Evolutionary conservation across 768 basidiomycete species (phyloP), one percentile per base, ranked within the genome.

Genomic region (Tylopilus intermedius): DNA sequence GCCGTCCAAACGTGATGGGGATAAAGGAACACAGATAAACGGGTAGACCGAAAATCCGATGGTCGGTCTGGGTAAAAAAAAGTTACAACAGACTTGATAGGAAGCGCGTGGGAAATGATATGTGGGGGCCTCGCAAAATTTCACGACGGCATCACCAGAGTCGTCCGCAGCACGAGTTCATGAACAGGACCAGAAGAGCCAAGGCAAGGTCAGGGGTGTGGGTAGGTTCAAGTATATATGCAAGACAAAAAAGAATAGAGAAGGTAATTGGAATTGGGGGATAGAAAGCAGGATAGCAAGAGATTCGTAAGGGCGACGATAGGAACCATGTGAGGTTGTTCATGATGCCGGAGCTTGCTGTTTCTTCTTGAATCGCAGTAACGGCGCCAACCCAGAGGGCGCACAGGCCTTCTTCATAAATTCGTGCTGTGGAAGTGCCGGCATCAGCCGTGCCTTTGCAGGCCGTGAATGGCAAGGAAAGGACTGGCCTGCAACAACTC

Each of bases 351-450:
- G 58, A 51, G 51, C 15, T 45, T 72, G 67, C 62, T 83, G 81
- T 67, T 86, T 88, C 45, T 74, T 84, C 74, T 78, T 86, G 78
- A 89, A 90, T 48, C 88, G 79, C 51, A 98, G 70, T 49, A 98
- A 72, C 1, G 93, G 89, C 1, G 94, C 93, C 45, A 98, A 80
- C 1, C 90, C 87, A 0, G 84, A 80, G 1, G 87, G 69, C 0
- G 84, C 78, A 67, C 95, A 97, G 1, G 94, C 82, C 73, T 93
- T 92, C 74, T 80, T 81, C 73, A 98, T 69, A 73, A 98, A 98
- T 8, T 95, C 94, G 67, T 98, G 94, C 94, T 98, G 58, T 39
- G n/a, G 6, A 8, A 29, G 35, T 37, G 38, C 35, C 15, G 24
- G n/a, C 7, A 33, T 22, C n/a, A 39, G 38, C n/a, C 8, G 4